phyloP scores from a whole-genome alignment of 345 rosid species.

The Cardamine occulta region DNA sequence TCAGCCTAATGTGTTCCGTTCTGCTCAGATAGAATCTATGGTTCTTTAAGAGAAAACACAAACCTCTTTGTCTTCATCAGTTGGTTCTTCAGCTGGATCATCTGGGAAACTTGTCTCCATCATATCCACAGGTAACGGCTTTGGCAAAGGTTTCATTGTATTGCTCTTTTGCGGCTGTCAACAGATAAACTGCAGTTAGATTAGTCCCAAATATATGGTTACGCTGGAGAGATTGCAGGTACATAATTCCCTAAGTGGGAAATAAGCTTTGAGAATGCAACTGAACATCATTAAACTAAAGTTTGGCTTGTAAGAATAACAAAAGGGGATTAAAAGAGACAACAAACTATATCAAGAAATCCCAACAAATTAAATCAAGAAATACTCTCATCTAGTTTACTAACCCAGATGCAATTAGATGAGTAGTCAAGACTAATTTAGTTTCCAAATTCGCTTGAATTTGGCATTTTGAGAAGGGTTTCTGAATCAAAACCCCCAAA shows the following conservation, averaged over 20 bases:
- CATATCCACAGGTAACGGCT: constrained; percentile 63
- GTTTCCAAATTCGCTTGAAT: constrained; percentile 3
- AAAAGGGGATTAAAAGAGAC: constrained; percentile 5
- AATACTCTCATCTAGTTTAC: constrained; percentile 18
- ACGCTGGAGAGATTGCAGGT: constrained; percentile 17
- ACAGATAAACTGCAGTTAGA: constrained; percentile 35
- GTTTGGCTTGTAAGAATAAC: constrained; percentile 1
- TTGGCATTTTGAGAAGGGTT: not conserved
- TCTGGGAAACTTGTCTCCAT: constrained; percentile 46
- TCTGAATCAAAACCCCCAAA: constrained; percentile 11
- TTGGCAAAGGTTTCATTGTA: constrained; percentile 65
- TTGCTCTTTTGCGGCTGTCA: constrained; percentile 63
- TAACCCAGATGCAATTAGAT: not conserved
- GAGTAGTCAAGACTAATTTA: not conserved
- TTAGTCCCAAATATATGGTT: constrained; percentile 11
- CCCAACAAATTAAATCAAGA: constrained; percentile 9
- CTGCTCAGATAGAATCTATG: not conserved
- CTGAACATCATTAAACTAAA: constrained; percentile 12
- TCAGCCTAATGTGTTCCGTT: not conserved
- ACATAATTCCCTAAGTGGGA: not conserved
- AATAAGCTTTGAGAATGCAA: not conserved
- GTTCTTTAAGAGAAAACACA: constrained; percentile 32
- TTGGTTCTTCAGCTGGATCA: constrained; percentile 49
- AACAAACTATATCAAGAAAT: constrained; percentile 14
- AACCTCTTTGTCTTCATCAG: constrained; percentile 60